Base-by-base conservation (phyloP, 139 green algal genomes). In the Chlorella vulgaris region DNA sequence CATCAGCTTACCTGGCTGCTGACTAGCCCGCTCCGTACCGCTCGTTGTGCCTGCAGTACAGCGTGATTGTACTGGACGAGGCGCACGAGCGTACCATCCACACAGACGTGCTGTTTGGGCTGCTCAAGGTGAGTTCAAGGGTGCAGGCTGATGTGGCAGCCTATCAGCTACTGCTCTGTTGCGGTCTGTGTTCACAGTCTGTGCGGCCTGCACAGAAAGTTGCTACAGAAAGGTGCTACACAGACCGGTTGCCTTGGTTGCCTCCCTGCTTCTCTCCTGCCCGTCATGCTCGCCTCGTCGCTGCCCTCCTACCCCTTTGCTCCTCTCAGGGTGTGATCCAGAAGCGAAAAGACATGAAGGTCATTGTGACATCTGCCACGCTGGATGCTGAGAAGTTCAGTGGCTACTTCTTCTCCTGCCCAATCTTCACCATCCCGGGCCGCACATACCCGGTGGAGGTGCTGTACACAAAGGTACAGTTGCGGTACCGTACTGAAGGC, bases 71-170 rank as follows among this genome's bases (percentile, higher is more conserved):
- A 13, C 88, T 99, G 68, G 96, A 99, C 77, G 96, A 99, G 88
- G 96, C 95, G 28, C 96, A 99, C 86, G 96, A 99, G 92, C 89
- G 96, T 76, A 98, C 94, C 63, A 96, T 99, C 71, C 90, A 98
- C 90, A 98, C 96, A 0, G 96, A 99, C 74, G 94, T 99, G 24
- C 92, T 99, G 29, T 98, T 99, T 86, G 96, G 96, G n/a, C 91
- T 99, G 80, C 89, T 99, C 40, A 99, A 99, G 85, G 90, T 28
- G 35, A 86, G 62, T 24, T 39, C 35, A n/a, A n/a, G n/a, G n/a
- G n/a, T n/a, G n/a, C n/a, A n/a, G n/a, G n/a, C n/a, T n/a, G n/a
- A n/a, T n/a, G 76, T 15, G 47, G 47, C 47, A 55, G 58, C 58
- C 21, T 65, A 24, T 24, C 29, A 6, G 58, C 58, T n/a, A n/a